Conservation (phyloP, 306 rosid species). For the Castanea sativa region DNA sequence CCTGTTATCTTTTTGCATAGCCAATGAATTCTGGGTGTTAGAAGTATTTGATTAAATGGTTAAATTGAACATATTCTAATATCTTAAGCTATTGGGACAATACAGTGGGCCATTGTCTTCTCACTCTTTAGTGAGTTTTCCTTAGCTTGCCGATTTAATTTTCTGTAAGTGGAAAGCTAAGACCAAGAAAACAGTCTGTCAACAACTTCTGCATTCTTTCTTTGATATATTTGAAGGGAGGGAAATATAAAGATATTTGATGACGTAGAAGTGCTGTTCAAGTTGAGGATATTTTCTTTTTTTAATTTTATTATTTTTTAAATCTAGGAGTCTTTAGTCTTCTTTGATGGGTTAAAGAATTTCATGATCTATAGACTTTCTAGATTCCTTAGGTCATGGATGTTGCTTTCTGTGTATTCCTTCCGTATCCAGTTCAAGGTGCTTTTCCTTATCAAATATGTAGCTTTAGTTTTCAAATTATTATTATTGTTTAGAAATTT, state of each 20-base stretch:
- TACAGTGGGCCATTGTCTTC: background rate
- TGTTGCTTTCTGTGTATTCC: background rate
- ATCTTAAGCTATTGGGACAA: no score
- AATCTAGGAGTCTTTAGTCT: slow-evolving; percentile 3
- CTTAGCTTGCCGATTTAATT: slow-evolving; percentile 10
- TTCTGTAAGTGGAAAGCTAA: background rate
- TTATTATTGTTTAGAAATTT: background rate
- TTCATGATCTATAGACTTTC: slow-evolving; percentile 4
- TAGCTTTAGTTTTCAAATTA: background rate
- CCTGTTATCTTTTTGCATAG: background rate
- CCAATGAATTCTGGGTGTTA: background rate
- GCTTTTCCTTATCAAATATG: background rate
- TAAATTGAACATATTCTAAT: no score
- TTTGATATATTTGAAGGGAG: background rate
- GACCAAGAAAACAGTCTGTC: background rate
- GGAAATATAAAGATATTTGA: slow-evolving; percentile 7
- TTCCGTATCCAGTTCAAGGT: background rate
- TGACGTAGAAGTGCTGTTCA: slow-evolving; percentile 6
- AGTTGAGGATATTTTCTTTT: background rate
- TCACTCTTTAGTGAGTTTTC: background rate
- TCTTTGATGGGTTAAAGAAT: background rate
- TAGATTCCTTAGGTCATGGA: slow-evolving; percentile 4
- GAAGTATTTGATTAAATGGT: no score
- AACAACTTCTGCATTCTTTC: background rate
- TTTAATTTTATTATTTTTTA: no score